Percentiles rank a stretch among this genome's conserved stretches.
phyloP scores from a whole-genome alignment of 805 yeast species.

The Barnettozyma salicaria region DNA sequence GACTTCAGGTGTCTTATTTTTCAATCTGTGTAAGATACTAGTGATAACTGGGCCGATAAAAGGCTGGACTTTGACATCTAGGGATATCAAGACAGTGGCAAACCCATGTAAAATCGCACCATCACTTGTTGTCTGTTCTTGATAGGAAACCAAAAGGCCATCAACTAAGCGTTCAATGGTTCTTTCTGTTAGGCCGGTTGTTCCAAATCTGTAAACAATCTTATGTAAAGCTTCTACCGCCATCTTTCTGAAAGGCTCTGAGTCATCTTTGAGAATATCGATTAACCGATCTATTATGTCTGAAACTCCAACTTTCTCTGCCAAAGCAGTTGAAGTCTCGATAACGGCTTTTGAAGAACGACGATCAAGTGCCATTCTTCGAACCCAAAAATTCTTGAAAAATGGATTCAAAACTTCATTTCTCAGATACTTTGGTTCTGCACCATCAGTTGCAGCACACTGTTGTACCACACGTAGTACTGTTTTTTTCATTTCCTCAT shows the following conservation, averaged over 20 bases:
- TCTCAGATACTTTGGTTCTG: conserved; percentile 44
- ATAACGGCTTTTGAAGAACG: conserved; percentile 55
- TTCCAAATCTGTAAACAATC: conserved; percentile 45
- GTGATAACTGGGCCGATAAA: conserved; percentile 69
- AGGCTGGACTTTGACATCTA: conserved; percentile 62
- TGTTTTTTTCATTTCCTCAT: conserved; percentile 78
- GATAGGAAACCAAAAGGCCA: conserved; percentile 74
- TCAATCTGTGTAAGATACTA: conserved; percentile 64
- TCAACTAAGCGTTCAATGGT: conserved; percentile 67
- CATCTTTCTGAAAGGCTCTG: conserved; percentile 76
- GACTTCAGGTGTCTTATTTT: conserved; percentile 61
- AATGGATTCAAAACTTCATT: conserved; percentile 55
- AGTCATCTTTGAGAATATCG: conserved; percentile 65
- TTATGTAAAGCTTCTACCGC: conserved; percentile 63
- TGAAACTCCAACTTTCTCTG: conserved; percentile 61
- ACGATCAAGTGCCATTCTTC: conserved; percentile 69
- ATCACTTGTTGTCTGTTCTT: conserved; percentile 64
- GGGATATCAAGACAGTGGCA: conserved; percentile 52
- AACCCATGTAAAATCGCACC: conserved; percentile 53
- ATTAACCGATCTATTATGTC: conserved; percentile 53
- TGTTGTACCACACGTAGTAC: conserved; percentile 63
- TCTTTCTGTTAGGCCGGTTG: conserved; percentile 53
- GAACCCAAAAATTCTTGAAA: conserved; percentile 70
- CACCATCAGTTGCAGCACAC: conserved; percentile 55
- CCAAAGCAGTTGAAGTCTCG: conserved; percentile 62